Base-by-base conservation (phyloP, 2,329 filamentous ascomycete genomes). In the Elsinoe australis region DNA sequence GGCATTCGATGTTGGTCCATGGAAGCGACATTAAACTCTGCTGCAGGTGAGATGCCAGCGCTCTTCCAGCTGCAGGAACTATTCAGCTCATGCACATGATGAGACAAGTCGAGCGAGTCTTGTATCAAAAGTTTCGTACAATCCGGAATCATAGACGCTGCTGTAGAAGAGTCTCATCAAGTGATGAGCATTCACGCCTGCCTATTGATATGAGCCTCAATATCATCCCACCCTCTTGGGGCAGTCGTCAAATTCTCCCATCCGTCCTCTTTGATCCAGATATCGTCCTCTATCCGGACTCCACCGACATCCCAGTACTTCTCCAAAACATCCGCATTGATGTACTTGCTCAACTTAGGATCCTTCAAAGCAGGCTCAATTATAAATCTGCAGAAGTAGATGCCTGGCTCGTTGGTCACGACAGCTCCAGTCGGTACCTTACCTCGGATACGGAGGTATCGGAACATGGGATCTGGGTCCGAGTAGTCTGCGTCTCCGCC, bases 381-480 rank as follows among this genome's bases (percentile, higher is more conserved):
- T 54, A 85, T 87, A 48, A 79, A 82, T 28, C 75, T 73, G 62
- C 81, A 83, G 66, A 89, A 89, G 64, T 89, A 89, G 31, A 82
- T 81, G 15, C 92, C 92, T 9, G 92, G 92, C 71, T 98, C 92
- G 31, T 96, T 90, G 0, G 92, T 98, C 47, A 98, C 82, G 18
- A 98, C 87, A 42, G 83, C 83, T 5, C 85, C 83, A 0, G 80
- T 82, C 0, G 87, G 87, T 39, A 95, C 65, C 17, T 68, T 74
- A 9, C 85, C 83, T 47, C 92, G 73, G 31, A 94, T 82, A 35
- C 92, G 75, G 52, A 98, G 70, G 61, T 95, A 96, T 47, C 80
- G 76, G 68, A 95, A 96, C 75, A 95, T 79, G 28, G 78, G 71
- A 63, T 98, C 89, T 51, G 76, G 71, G 61, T 98, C 92, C 6